A percentile compares a stretch with the other conserved stretches of the same genome.
These are phyloP conservation scores for Ajuga reptans DNA, from an alignment of 305 asterid species.

Conservation along the genomic window DNA sequence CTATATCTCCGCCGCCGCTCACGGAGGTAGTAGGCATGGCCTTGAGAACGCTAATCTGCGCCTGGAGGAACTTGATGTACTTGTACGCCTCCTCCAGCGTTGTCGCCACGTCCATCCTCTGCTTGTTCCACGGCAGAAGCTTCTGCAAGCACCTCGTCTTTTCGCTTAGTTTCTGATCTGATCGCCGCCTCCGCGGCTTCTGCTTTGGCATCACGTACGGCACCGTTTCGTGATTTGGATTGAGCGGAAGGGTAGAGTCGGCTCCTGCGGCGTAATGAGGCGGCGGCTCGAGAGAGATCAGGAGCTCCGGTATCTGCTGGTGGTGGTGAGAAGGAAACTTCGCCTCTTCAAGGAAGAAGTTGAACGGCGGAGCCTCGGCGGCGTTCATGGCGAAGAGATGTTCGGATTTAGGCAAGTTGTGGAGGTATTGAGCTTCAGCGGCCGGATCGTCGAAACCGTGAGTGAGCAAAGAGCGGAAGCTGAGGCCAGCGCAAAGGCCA, in stretches of 20 bases:
- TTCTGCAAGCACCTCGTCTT: conserved; percentile 43
- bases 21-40: conserved; percentile 42
- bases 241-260: neutral
- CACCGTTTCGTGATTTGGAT: conserved; percentile 8
- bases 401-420: conserved; percentile 27
- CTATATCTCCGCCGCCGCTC: conserved; percentile 26
- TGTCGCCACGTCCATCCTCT: conserved; percentile 57
- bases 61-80: conserved; percentile 67
- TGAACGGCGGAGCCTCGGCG: neutral
- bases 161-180: conserved; percentile 39
- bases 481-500: conserved; percentile 31
- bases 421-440: neutral
- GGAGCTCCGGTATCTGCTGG: neutral
- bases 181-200: conserved; percentile 19
- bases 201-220: neutral
- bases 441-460: neutral
- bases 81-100: conserved; percentile 67
- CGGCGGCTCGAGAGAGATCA: conserved; percentile 22
- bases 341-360: conserved; percentile 11
- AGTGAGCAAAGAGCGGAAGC: conserved; percentile 36
- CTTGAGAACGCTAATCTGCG: conserved; percentile 53
- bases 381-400: conserved; percentile 10
- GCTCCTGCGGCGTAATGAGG: conserved; percentile 7
- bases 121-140: conserved; percentile 48
- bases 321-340: neutral